Base-by-base conservation (phyloP, 2,329 filamentous ascomycete species). In the Fusarium armeniacum region DNA sequence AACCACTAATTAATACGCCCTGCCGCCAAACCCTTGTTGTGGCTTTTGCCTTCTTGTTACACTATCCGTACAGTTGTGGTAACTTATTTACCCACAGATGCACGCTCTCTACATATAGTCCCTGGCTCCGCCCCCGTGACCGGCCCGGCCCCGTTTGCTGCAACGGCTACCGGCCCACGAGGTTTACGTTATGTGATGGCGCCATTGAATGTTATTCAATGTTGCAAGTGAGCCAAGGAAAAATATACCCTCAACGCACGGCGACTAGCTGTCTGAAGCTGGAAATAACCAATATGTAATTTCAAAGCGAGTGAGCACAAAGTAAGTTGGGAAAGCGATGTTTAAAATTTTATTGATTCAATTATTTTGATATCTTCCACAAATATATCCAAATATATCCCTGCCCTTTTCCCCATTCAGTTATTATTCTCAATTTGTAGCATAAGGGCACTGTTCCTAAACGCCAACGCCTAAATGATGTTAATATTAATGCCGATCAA, bases 41-140 rank as follows among this genome's bases (percentile, higher is more conserved):
- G 58, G 49, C 44, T 41, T 55, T 45, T 56, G 49, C 20, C 33
- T 53, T 55, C 58, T 36, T 67, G 36, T 20, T 32, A 30, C 11
- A 43, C 41, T 18, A 20, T 20, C 20, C 20, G 20, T 20, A 11
- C 41, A 44, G 24, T 22, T 18, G 16, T 24, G 18, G 41, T 44
- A 30, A 32, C 58, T 52, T 59, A 58, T 28, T 49, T 59, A 58
- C 35, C 44, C 56, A 55, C 57, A 62, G 47, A 60, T 53, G 46
- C 59, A 52, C 49, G 28, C 57, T 56, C 40, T 58, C 40, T 58
- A 36, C 20, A 20, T 46, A 24, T 50, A 30, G 24, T 59, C 28
- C 30, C 69, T 69, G 62, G 72, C 59, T 57, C 66, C 66, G 64
- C 69, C 59, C 64, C 46, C 61, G 60, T 72, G 59, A 72, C 72